A percentile compares a stretch with the other conserved stretches of the same genome.
Evolutionary conservation across 2,329 filamentous ascomycete genomes (phyloP).

Genomic region (Drechslerella dactyloides): DNA sequence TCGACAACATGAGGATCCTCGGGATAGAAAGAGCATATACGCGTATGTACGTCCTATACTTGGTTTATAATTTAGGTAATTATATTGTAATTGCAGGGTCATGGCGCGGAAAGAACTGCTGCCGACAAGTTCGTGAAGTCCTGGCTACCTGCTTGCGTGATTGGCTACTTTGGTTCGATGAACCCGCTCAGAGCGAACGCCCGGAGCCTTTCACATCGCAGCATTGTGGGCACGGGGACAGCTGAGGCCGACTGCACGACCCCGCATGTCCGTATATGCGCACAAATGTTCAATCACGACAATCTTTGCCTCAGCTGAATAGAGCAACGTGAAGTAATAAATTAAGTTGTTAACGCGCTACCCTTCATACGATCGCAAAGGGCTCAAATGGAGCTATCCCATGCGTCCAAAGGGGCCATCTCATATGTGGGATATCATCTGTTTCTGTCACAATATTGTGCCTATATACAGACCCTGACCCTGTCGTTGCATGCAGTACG

Average conservation of each 20-base stretch:
- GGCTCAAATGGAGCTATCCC: too few species aligned
- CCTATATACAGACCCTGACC: neutral
- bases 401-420: too few species aligned
- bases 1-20: too few species aligned
- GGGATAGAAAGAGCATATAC: too few species aligned
- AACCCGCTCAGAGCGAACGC: conserved; percentile 43
- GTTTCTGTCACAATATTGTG: conserved; percentile 15
- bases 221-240: neutral
- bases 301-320: too few species aligned
- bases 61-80: too few species aligned
- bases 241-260: neutral
- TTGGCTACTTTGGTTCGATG: neutral
- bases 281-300: too few species aligned
- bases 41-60: too few species aligned
- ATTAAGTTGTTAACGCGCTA: too few species aligned
- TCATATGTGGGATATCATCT: too few species aligned
- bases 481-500: neutral
- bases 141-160: neutral
- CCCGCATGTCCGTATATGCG: neutral
- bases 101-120: neutral
- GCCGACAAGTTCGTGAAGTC: neutral
- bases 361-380: too few species aligned
- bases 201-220: conserved; percentile 38
- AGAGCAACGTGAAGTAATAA: too few species aligned
- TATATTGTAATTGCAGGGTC: neutral